Evolutionary conservation across 768 basidiomycete genomes (phyloP), one percentile per base, ranked within the genome.

Genomic region (Strobilomyces echinocephalus): DNA sequence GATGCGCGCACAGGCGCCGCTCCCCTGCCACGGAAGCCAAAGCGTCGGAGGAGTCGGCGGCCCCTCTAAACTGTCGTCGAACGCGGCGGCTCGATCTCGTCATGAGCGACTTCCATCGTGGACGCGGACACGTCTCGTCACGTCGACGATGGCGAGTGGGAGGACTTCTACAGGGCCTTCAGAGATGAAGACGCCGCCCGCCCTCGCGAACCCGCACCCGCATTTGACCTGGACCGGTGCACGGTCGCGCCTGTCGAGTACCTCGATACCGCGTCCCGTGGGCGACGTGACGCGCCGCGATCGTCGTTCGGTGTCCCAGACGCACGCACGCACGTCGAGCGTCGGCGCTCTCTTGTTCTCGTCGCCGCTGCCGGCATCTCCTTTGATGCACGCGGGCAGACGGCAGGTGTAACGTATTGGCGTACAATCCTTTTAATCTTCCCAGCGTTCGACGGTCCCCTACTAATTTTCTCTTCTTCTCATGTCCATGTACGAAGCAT

Each of bases 91-190:
- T 33, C 41, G 50, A 64, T 58, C 50, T 35, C 41, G 45, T 16
- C 30, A 30, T 5, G 46, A 43, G 30, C 52, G 40, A 21, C 57
- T 66, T 63, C 57, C 57, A 57, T 64, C 46, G 44, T 64, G 56
- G 51, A 56, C 35, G 41, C 49, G 15, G 14, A 54, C 30, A 18
- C 54, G 43, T 51, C 51, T 30, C 24, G 24, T 24, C 24, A 24
- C 24, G 24, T 24, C 4, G 9, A 40, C 40, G 49, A 50, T 50
- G 39, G 50, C 38, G 35, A 48, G 24, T 4, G 24, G 42, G 18
- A 1, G 42, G 18, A n/a, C 52, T 43, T 47, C 40, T 39, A 21
- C 30, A 16, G 49, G 11, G 16, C 44, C 36, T 21, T 18, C 45
- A 5, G 11, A 30, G 40, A 46, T 30, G 28, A 49, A 20, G n/a